Evolutionary conservation across 495 filamentous ascomycete species (phyloP).

Genomic region (Daldinia bambusicola): DNA sequence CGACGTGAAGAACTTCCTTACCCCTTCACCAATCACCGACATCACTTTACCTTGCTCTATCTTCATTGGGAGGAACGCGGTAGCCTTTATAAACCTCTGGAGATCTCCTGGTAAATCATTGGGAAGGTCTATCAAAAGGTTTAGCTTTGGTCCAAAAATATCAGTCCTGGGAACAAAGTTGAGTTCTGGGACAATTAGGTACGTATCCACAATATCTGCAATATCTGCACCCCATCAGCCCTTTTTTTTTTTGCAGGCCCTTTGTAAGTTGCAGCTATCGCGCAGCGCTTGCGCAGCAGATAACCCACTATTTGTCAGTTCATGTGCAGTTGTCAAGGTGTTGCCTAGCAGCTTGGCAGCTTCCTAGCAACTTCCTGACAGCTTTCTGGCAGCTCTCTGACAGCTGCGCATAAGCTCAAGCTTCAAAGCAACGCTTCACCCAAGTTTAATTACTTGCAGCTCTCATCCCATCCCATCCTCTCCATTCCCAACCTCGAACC

Average conservation of each 20-base stretch:
- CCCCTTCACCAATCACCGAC: background rate
- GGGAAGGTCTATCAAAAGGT: background rate
- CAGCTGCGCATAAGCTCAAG: background rate
- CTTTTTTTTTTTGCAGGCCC: background rate
- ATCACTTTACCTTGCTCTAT: background rate
- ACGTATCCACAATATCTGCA: background rate
- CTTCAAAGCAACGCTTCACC: background rate
- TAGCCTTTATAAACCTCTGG: background rate
- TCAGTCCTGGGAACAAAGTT: background rate
- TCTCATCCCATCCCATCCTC: slow-evolving; percentile 1
- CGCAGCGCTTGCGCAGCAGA: background rate
- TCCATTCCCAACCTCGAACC: too few relatives aligned
- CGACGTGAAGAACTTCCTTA: background rate
- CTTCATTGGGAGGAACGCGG: background rate
- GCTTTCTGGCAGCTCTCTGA: background rate
- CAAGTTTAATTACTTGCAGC: slow-evolving; percentile 16
- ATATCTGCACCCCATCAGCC: background rate
- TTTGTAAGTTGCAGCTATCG: background rate
- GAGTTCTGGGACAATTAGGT: slow-evolving; percentile 1
- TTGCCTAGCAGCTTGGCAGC: background rate
- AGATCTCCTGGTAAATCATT: background rate
- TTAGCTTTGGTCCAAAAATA: slow-evolving; percentile 1
- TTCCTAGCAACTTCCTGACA: background rate
- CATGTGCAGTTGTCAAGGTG: background rate
- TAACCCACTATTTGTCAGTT: background rate